These are phyloP conservation scores for Malus fusca DNA, from an alignment of 306 rosid species.

Conservation along the genomic window DNA sequence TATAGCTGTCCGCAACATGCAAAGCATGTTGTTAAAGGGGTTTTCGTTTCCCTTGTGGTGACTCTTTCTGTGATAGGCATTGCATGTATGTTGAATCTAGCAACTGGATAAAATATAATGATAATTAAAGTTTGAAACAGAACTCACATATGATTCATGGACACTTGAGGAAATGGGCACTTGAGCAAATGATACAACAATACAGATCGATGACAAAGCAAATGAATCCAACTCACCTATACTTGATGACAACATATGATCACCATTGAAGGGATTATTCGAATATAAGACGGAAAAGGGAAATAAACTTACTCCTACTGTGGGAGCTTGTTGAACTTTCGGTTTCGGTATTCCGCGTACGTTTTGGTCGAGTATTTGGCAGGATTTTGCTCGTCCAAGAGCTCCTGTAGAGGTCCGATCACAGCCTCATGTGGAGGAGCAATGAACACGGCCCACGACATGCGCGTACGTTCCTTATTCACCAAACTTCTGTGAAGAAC, in stretches of 20 bases:
- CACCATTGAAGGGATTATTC: neutral
- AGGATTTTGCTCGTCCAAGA: conserved; percentile 35
- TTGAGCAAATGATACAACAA: neutral
- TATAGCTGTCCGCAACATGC: no score
- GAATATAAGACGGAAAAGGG: neutral
- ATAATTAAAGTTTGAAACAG: neutral
- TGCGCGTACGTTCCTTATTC: conserved; percentile 44
- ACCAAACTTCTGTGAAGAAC: conserved; percentile 63
- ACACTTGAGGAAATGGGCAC: no score
- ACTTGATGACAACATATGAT: neutral
- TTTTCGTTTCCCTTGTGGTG: no score
- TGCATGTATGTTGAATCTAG: neutral
- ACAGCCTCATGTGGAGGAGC: conserved; percentile 38
- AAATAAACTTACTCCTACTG: conserved; percentile 8
- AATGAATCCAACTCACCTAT: neutral
- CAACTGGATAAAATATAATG: neutral
- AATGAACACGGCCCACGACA: conserved; percentile 66
- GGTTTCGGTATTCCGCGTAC: conserved; percentile 46
- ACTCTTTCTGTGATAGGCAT: no score
- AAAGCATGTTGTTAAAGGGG: no score
- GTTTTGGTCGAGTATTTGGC: conserved; percentile 57
- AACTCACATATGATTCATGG: neutral
- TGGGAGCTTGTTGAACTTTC: conserved; percentile 58
- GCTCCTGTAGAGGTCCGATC: conserved; percentile 45
- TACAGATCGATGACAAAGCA: neutral